Base-by-base conservation (phyloP, 1,139 yeast genomes). In the Suhomyces choctaworum region DNA sequence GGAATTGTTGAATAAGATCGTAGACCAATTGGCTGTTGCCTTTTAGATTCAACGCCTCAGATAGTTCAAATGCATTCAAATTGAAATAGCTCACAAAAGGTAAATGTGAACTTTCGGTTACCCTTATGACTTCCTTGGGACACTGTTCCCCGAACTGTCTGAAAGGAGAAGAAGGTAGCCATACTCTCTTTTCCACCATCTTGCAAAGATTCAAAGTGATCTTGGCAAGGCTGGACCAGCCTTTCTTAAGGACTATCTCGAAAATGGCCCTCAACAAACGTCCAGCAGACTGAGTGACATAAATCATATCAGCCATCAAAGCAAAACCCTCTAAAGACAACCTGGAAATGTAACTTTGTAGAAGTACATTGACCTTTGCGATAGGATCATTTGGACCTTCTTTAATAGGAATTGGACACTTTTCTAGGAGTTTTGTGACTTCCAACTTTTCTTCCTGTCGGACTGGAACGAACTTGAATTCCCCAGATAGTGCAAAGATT, bases 271-370 rank as follows among this genome's bases (percentile, higher is more conserved):
- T 66, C 35, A 90, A 66, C 27, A 94, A 61, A 54, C 99, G 75
- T 5, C 95, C 95, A 1, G 97, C 97, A 24, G 95, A 87, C 56
- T 92, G 98, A 0, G 94, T 86, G 26, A 94, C 78, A 52, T 87
- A 92, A 4, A 87, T 74, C 97, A 90, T 89, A 63, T 94, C 99
- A 0, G 97, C 81, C 72, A 84, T 79, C 40, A 94, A 63, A 0
- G 97, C 97, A 65, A 87, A 87, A 1, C 97, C 98, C 2, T 85
- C 95, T 11, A 94, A 65, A 8, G 70, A 64, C 25, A 90, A 63
- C 22, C 82, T 62, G 1, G 97, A 86, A 12, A 94, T 83, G 51
- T 86, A 89, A 0, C 96, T 78, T 54, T 94, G 98, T 9, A 92
- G 62, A 25, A 94, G 60, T 5, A 88, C 78, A 47, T 83, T 88